A percentile compares a stretch with the other conserved stretches of the same genome.
Conservation (phyloP, 192 early-diverging fungal species). For the Nowakowskiella sp. region DNA sequence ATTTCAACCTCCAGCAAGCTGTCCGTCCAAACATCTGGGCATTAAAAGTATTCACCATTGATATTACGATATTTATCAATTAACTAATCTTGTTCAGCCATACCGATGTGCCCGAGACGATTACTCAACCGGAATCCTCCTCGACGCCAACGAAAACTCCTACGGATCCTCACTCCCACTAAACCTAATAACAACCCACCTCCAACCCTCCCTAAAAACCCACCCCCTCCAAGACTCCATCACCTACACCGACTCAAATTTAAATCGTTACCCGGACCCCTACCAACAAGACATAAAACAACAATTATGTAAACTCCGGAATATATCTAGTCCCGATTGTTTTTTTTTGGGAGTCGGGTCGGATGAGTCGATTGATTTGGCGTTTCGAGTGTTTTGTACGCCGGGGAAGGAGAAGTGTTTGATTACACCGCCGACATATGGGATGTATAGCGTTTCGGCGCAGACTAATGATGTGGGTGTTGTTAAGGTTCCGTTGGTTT, state of each 20-base stretch:
- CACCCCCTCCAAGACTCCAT: constrained; percentile 28
- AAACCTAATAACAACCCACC: background rate
- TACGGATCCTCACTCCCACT: constrained; percentile 56
- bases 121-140: constrained; percentile 82
- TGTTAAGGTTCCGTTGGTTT: constrained; percentile 74
- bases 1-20: constrained; percentile 25
- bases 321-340: constrained; percentile 55
- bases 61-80: constrained; percentile 1
- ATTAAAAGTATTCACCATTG: constrained; percentile 18
- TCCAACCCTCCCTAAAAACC: too few relatives aligned
- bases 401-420: constrained; percentile 89
- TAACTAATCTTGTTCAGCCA: constrained; percentile 34
- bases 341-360: constrained; percentile 95
- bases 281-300: constrained; percentile 78
- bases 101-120: constrained; percentile 99
- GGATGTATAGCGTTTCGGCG: constrained; percentile 94
- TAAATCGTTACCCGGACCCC: constrained; percentile 96
- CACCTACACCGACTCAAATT: constrained; percentile 33
- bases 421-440: constrained; percentile 96
- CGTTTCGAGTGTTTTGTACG: constrained; percentile 79
- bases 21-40: constrained; percentile 41
- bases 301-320: constrained; percentile 61
- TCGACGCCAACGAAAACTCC: constrained; percentile 99
- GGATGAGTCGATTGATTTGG: constrained; percentile 91
- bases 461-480: constrained; percentile 91